These are phyloP conservation scores for Neophaeococcomyces mojaviensis DNA, from an alignment of 2,329 filamentous ascomycete species.

Conservation along the genomic window DNA sequence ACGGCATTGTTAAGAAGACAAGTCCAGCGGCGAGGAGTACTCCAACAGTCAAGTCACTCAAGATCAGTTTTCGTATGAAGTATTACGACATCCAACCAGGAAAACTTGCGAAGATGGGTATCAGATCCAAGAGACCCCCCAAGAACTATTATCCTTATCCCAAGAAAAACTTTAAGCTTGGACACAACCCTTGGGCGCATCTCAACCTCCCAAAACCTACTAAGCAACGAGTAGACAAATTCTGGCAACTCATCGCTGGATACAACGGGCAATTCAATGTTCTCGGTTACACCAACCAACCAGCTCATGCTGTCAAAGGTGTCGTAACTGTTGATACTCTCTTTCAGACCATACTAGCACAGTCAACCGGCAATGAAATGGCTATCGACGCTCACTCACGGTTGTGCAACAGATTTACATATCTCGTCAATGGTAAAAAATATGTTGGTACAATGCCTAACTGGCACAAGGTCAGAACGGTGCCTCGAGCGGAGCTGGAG, in stretches of 20 bases:
- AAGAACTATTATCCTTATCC: background rate
- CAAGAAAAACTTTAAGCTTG: constrained; percentile 10
- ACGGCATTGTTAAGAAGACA: background rate
- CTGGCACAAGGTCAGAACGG: constrained; percentile 17
- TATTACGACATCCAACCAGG: background rate
- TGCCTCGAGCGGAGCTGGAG: constrained; percentile 11
- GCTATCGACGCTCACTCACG: constrained; percentile 16
- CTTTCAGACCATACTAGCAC: constrained; percentile 19
- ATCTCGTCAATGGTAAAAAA: constrained; percentile 14
- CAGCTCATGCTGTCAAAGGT: constrained; percentile 16
- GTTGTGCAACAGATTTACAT: constrained; percentile 18
- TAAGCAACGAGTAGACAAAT: background rate
- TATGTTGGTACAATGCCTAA: constrained; percentile 19
- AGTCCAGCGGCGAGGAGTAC: background rate
- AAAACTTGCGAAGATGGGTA: background rate
- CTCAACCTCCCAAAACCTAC: background rate
- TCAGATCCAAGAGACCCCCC: background rate
- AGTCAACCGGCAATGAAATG: constrained; percentile 18
- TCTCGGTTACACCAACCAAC: constrained; percentile 4
- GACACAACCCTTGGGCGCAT: constrained; percentile 7
- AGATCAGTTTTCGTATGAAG: background rate
- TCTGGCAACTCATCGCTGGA: background rate
- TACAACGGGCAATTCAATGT: constrained; percentile 2
- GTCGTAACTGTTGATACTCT: constrained; percentile 16
- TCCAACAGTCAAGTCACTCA: background rate